phyloP scores from a whole-genome alignment of 208 protist genomes.

The Trichomonas tenax region DNA sequence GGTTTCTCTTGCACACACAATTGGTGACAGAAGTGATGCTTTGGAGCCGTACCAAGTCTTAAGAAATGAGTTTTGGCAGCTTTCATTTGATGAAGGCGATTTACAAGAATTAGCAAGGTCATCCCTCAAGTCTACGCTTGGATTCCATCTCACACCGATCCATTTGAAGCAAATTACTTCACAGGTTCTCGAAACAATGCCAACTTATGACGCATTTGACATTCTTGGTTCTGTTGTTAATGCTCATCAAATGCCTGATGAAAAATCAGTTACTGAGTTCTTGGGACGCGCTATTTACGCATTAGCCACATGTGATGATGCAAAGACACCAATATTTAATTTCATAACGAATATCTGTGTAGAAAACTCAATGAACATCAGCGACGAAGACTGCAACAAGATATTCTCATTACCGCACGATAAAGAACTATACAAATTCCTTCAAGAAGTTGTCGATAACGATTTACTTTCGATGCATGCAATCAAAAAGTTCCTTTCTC shows the following conservation, averaged over 20 bases:
- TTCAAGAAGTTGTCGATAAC: not conserved
- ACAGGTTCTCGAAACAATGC: not conserved
- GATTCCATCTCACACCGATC: not conserved
- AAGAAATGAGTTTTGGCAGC: not conserved
- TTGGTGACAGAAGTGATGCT: not conserved
- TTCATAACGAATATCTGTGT: not conserved
- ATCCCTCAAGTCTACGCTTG: not conserved
- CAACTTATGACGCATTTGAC: not conserved
- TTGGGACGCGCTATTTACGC: not conserved
- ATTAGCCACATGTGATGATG: not conserved
- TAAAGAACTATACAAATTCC: not conserved
- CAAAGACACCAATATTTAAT: not conserved
- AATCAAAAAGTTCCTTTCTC: not conserved
- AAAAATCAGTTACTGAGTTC: not conserved
- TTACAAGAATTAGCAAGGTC: not conserved
- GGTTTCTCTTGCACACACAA: not conserved
- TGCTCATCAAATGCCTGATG: not conserved
- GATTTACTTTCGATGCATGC: not conserved
- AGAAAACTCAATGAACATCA: not conserved
- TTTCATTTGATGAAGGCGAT: not conserved
- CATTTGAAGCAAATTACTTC: not conserved
- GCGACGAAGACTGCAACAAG: not conserved
- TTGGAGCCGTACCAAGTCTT: not conserved
- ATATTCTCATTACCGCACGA: not conserved
- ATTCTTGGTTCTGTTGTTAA: not conserved